Percentiles rank a stretch among this genome's conserved stretches.
Conservation (phyloP, 208 protist species). For the Leptomonas pyrrhocoris region DNA sequence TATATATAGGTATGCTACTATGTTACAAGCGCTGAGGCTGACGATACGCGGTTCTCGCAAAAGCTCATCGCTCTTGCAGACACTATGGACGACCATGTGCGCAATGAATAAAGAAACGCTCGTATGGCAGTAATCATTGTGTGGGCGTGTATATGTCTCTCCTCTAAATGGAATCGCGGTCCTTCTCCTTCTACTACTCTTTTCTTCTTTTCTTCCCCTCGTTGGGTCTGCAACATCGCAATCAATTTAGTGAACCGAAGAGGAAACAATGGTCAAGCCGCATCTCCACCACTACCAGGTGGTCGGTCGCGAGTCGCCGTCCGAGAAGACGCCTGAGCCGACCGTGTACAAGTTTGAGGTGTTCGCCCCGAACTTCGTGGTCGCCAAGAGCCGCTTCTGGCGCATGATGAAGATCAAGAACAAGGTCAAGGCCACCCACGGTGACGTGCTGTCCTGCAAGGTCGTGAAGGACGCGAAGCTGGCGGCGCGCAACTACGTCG, state of each 20-base stretch:
- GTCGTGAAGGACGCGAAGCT: slow-evolving; percentile 96
- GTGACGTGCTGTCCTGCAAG: slow-evolving; percentile 95
- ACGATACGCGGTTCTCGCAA: no score
- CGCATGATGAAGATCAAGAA: slow-evolving; percentile 98
- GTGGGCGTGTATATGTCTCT: no score
- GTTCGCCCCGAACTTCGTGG: slow-evolving; percentile 98
- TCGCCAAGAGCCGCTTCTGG: slow-evolving; percentile 99
- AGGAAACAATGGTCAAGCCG: slow-evolving; percentile 72
- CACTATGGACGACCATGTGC: no score
- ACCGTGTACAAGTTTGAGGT: slow-evolving; percentile 99
- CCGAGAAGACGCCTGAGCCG: slow-evolving; percentile 90
- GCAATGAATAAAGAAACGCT: no score
- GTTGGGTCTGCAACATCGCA: neutral
- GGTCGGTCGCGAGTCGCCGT: slow-evolving; percentile 94
- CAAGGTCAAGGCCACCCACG: slow-evolving; percentile 98
- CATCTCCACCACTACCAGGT: slow-evolving; percentile 94
- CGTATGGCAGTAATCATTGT: no score
- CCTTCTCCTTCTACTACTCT: neutral
- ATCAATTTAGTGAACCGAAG: slow-evolving; percentile 12
- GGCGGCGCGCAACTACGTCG: slow-evolving; percentile 98
- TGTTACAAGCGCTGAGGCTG: no score
- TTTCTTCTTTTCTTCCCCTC: slow-evolving; percentile 7
- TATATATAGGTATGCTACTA: no score
- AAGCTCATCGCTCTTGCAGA: no score
- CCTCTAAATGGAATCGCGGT: neutral